These are phyloP conservation scores for Suhomyces canberraensis DNA, from an alignment of 805 yeast genomes.

Conservation along the genomic window DNA sequence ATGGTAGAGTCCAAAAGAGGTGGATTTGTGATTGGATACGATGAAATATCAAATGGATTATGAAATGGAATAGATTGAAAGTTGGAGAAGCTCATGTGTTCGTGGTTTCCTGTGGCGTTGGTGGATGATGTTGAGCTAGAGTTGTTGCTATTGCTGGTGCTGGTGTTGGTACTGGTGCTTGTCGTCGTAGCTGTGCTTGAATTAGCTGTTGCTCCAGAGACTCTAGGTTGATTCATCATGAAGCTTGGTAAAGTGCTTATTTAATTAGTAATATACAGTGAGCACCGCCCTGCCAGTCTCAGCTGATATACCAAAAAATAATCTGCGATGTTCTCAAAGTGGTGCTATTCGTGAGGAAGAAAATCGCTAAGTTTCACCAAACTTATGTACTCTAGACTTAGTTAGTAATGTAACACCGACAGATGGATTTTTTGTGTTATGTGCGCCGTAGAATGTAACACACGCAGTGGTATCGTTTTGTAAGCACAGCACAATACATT, in stretches of 20 bases:
- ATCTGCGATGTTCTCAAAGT: too few species aligned
- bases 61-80: slow-evolving; percentile 20
- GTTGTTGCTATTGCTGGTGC: background rate
- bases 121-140: background rate
- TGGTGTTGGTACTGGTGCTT: background rate
- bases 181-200: background rate
- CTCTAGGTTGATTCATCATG: too few species aligned
- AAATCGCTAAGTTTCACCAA: too few species aligned
- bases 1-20: slow-evolving; percentile 45
- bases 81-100: slow-evolving; percentile 1
- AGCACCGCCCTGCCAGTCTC: background rate
- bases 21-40: slow-evolving; percentile 46
- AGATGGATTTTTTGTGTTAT: too few species aligned
- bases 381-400: too few species aligned
- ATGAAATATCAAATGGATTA: slow-evolving; percentile 37
- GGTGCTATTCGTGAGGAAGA: too few species aligned
- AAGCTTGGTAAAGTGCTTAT: too few species aligned
- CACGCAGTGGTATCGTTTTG: too few species aligned
- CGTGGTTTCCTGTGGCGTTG: background rate
- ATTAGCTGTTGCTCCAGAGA: too few species aligned
- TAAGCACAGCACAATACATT: too few species aligned
- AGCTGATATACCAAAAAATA: background rate
- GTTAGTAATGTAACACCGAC: too few species aligned
- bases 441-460: too few species aligned
- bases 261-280: background rate